Evolutionary conservation across 306 rosid genomes (phyloP).

Genomic region (Bauhinia variegata): DNA sequence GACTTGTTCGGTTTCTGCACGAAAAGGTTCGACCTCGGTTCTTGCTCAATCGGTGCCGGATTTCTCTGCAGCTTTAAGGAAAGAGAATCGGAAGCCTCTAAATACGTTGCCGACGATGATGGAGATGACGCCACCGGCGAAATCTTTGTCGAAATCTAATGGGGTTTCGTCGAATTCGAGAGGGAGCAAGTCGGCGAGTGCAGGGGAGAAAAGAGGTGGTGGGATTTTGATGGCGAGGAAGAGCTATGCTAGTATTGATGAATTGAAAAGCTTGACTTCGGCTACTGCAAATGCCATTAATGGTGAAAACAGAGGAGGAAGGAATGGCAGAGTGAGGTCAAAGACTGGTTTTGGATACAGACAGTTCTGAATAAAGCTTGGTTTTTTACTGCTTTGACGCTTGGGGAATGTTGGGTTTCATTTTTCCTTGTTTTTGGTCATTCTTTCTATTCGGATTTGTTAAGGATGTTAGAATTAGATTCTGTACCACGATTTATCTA

Average conservation of each 20-base stretch:
- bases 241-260: constrained; percentile 78
- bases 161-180: constrained; percentile 58
- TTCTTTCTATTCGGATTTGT: constrained; percentile 14
- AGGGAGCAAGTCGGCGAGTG: constrained; percentile 80
- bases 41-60: constrained; percentile 96
- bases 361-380: constrained; percentile 46
- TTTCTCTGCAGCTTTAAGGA: constrained; percentile 68
- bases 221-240: constrained; percentile 66
- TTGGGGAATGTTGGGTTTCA: constrained; percentile 13
- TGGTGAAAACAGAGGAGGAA: constrained; percentile 66
- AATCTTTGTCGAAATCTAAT: constrained; percentile 45
- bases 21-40: constrained; percentile 50
- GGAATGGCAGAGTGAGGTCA: constrained; percentile 46
- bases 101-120: constrained; percentile 44
- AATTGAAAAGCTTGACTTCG: constrained; percentile 63
- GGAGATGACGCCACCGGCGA: constrained; percentile 75
- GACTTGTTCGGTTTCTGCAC: constrained; percentile 21
- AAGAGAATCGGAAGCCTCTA: constrained; percentile 75
- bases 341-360: constrained; percentile 55
- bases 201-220: constrained; percentile 62
- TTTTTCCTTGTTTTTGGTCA: not conserved
- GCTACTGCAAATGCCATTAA: constrained; percentile 65
- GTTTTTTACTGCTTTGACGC: constrained; percentile 16
- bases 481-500: constrained; percentile 35
- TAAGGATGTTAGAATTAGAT: not conserved